Base-by-base conservation (phyloP, 1,284 basidiomycete genomes). In the Ceraceosorus guamensis region DNA sequence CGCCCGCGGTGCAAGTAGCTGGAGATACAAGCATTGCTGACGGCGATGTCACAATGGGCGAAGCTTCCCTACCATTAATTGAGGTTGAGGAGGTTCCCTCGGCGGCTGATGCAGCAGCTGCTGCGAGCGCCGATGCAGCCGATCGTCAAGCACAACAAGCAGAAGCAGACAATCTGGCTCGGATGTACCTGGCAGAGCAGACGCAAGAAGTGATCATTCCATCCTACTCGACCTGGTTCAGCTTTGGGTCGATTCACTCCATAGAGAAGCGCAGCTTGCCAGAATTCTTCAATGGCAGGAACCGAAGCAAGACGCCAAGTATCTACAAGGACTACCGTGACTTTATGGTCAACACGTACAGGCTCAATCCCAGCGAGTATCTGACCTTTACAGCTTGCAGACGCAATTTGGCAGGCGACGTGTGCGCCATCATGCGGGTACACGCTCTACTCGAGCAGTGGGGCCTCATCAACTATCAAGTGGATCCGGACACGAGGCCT, bases 261-360 rank as follows among this genome's bases (percentile, higher is more conserved):
- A 87, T 98, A 65, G 93, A 99, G 78, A 84, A 86, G 61, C 85
- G 89, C 68, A 89, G 91, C 2, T 80, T 99, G 31, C 95, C 93
- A 44, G 93, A 99, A 78, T 99, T 97, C 82, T 99, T 99, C 83
- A 93, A 92, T 77, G 89, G 88, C 57, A 83, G 90, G 62, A 93
- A 66, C 88, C 87, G 73, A 50, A 73, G 68, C 64, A 99, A 99
- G 80, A 96, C 92, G 0, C 93, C 93, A 0, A 83, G 88, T 33
- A 90, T 97, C 66, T 99, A 98, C 82, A 98, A 97, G 78, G 93
- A 97, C 77, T 99, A 99, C 76, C 85, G 93, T 62, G 93, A 99
- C 81, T 99, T 99, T 71, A 99, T 99, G 91, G 85, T 99, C 78
- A 96, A 99, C 80, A 93, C 93, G 3, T 98, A 97, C 79, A 83